Evolutionary conservation across 148 eudicot species (phyloP).

Genomic region (Oxyria digyna): DNA sequence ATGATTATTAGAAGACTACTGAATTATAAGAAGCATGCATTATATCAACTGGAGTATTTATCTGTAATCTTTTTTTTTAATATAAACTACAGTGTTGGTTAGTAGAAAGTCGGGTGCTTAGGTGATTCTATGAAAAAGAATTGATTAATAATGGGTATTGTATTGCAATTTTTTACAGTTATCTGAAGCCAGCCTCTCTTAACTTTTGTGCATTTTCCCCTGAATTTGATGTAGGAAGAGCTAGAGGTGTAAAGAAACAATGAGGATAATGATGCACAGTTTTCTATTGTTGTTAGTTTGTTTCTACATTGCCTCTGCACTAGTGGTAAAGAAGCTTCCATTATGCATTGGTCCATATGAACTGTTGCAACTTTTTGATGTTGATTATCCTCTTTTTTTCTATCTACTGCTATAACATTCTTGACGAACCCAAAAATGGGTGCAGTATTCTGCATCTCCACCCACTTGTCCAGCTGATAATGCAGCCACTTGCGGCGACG

Average conservation of each 20-base stretch:
- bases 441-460: slow-evolving; percentile 52
- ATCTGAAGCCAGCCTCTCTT: background rate
- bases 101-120: too few relatives aligned
- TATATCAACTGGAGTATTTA: too few relatives aligned
- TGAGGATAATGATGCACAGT: slow-evolving; percentile 15
- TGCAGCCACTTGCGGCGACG: slow-evolving; percentile 33
- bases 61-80: too few relatives aligned
- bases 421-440: background rate
- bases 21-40: too few relatives aligned
- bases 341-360: background rate
- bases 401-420: background rate
- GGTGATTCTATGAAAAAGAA: too few relatives aligned
- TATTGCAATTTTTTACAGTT: too few relatives aligned
- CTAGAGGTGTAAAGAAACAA: background rate
- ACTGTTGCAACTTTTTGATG: background rate
- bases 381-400: background rate
- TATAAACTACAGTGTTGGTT: too few relatives aligned
- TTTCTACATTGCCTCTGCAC: slow-evolving; percentile 17
- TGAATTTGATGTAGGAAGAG: background rate
- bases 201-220: background rate
- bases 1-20: background rate
- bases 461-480: slow-evolving; percentile 78
- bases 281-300: slow-evolving; percentile 27
- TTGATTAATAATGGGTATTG: too few relatives aligned
- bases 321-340: slow-evolving; percentile 31